Evolutionary conservation across 805 yeast species (phyloP).

Genomic region (Candida rishiriensis): DNA sequence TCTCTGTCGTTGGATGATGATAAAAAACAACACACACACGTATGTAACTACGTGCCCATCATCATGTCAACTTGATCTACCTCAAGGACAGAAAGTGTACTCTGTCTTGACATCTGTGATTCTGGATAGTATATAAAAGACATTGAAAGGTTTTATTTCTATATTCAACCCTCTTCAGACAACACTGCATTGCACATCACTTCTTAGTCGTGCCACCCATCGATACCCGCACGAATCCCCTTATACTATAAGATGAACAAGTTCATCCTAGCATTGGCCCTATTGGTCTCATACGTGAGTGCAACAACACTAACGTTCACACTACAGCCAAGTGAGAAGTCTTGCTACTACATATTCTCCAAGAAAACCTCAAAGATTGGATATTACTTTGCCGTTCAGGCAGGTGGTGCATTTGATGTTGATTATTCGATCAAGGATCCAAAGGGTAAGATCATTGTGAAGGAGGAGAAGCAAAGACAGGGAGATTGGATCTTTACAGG

Average conservation of each 20-base stretch:
- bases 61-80: no score
- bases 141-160: no score
- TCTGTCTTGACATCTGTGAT: no score
- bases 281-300: constrained; percentile 16
- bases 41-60: no score
- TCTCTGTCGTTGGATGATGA: no score
- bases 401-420: constrained; percentile 76
- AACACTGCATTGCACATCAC: no score
- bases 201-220: no score
- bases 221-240: no score
- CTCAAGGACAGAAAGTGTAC: no score
- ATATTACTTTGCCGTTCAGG: constrained; percentile 78
- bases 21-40: no score
- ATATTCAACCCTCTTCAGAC: no score
- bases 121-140: no score
- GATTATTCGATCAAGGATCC: constrained; percentile 66
- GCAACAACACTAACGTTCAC: constrained; percentile 66
- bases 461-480: constrained; percentile 62
- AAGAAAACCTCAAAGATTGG: constrained; percentile 57
- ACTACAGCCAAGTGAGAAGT: constrained; percentile 68
- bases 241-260: constrained; percentile 9
- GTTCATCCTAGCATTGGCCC: constrained; percentile 5
- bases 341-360: constrained; percentile 71
- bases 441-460: constrained; percentile 44
- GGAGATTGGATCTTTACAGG: constrained; percentile 77